phyloP scores from a whole-genome alignment of 768 basidiomycete species.

The Tylopilus sp. region DNA sequence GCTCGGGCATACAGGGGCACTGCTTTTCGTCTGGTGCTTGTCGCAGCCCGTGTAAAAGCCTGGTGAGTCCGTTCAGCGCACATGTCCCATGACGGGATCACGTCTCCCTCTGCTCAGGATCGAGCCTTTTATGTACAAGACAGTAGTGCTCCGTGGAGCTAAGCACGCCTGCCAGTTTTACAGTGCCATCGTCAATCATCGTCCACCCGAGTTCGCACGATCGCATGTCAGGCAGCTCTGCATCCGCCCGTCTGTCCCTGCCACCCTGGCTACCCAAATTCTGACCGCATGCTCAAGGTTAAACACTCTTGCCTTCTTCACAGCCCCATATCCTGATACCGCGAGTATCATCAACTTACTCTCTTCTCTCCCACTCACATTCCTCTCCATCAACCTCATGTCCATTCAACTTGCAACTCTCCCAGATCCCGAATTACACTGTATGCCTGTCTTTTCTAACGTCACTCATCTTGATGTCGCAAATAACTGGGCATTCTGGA shows the following conservation, averaged over 20 bases:
- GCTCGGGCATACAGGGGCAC: conserved; percentile 9
- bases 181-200: conserved; percentile 1
- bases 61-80: conserved; percentile 10
- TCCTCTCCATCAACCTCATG: conserved; percentile 15
- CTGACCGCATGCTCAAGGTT: conserved; percentile 10
- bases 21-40: conserved; percentile 12
- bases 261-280: background rate
- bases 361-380: conserved; percentile 12
- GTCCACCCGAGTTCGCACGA: conserved; percentile 6
- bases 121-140: conserved; percentile 20
- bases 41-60: conserved; percentile 13
- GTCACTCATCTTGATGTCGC: conserved; percentile 21
- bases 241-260: conserved; percentile 12
- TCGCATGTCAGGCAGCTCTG: conserved; percentile 16
- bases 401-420: background rate
- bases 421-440: background rate
- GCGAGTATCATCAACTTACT: background rate
- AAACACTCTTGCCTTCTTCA: conserved; percentile 18
- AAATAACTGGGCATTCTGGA: conserved; percentile 20
- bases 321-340: conserved; percentile 1
- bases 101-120: conserved; percentile 8
- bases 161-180: conserved; percentile 12
- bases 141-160: conserved; percentile 8
- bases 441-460: conserved; percentile 11
- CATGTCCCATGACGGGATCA: background rate